Base-by-base conservation (phyloP, 2,329 filamentous ascomycete genomes). In the Ceratocystis variospora region DNA sequence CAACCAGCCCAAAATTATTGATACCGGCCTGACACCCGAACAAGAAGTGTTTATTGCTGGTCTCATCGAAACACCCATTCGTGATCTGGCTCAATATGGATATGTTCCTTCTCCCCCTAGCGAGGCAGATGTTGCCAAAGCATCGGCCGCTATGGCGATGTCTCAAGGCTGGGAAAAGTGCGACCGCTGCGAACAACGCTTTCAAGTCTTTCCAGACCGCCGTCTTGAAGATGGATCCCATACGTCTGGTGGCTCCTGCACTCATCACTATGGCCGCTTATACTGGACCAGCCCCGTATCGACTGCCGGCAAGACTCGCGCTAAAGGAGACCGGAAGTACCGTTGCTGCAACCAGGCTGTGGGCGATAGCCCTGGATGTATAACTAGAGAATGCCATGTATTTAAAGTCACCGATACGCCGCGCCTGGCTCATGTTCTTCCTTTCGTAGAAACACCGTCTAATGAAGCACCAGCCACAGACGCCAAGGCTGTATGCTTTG, bases 141-240 rank as follows among this genome's bases (percentile, higher is more conserved):
- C 90, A 0, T 82, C 79, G 44, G 79, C 82, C 55, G 90, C 86
- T 0, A 80, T 90, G 0, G 78, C 83, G 61, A 79, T 84, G 6
- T 83, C 87, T 12, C 82, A 84, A 64, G 89, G 89, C 61, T 96
- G 87, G 81, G 94, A 99, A 76, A 81, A 85, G 62, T 99, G 94
- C 72, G 92, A 96, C 72, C 87, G 94, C 22, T 99, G 94, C 75
- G 81, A 81, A 53, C 85, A 85, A 44, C 86, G 93, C 25, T 99
- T 99, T 72, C 90, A 96, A 72, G 90, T 96, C 2, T 97, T 96
- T 70, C 90, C 92, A 0, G 90, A 91, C 2, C 85, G 93, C 53
- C 83, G 91, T 65, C 83, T 86, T 67, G 82, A 86, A 70, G 94
- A 96, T 59, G 87, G 86, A 0, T 81, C 88, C 1, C 81, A 96